A percentile compares a stretch with the other conserved stretches of the same genome.
phyloP scores from a whole-genome alignment of 345 rosid species.

The Sonneratia caseolaris region DNA sequence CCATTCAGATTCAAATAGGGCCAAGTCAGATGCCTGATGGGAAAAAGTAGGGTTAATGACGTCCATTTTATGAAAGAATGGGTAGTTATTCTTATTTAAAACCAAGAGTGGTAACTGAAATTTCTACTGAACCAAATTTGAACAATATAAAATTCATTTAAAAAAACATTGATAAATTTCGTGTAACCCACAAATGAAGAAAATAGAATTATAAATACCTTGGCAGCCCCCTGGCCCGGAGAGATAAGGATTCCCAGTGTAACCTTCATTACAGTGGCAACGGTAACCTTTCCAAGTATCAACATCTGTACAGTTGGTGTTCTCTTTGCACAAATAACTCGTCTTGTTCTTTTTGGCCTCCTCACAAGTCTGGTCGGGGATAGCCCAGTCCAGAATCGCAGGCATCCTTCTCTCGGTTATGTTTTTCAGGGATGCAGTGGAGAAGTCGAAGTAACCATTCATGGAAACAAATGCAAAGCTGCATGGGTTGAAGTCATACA shows the following conservation, averaged over 20 bases:
- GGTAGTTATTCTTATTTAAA: too few relatives aligned
- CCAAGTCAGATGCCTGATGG: too few relatives aligned
- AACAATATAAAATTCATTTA: too few relatives aligned
- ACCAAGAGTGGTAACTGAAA: too few relatives aligned
- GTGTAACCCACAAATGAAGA: too few relatives aligned
- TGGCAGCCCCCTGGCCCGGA: conserved; percentile 5
- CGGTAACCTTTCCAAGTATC: conserved; percentile 7
- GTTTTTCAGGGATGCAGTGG: not conserved
- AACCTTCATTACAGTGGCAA: conserved; percentile 16
- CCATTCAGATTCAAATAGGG: too few relatives aligned
- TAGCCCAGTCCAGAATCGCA: conserved; percentile 14
- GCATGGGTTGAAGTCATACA: conserved; percentile 26
- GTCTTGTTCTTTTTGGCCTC: not conserved
- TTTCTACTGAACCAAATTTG: too few relatives aligned
- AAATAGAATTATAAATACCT: conserved; percentile 6
- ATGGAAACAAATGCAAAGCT: too few relatives aligned
- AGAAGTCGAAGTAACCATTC: conserved; percentile 8
- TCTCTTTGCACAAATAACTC: conserved; percentile 4
- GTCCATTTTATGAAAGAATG: too few relatives aligned
- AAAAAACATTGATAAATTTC: too few relatives aligned
- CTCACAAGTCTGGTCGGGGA: conserved; percentile 7
- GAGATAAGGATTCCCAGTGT: conserved; percentile 17
- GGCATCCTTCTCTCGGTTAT: not conserved
- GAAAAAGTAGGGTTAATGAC: too few relatives aligned
- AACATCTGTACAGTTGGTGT: not conserved